Evolutionary conservation across 495 filamentous ascomycete genomes (phyloP).

Genomic region (Glutinoglossum americanum): DNA sequence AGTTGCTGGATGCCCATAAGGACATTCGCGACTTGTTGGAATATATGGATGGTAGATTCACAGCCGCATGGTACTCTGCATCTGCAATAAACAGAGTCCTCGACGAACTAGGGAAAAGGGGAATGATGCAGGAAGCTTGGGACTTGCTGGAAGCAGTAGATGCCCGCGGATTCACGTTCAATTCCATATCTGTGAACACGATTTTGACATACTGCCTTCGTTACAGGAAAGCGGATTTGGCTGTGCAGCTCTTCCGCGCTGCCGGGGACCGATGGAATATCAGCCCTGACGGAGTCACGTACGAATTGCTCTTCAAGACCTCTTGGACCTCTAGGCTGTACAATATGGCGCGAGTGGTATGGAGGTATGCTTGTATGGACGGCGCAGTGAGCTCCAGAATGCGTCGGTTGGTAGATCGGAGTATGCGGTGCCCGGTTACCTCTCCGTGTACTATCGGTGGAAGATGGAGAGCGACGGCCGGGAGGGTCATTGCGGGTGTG

Average conservation of each 20-base stretch:
- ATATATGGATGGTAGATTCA: constrained; percentile 1
- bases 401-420: background rate
- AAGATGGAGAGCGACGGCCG: background rate
- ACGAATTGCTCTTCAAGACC: constrained; percentile 1
- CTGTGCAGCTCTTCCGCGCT: background rate
- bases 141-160: background rate
- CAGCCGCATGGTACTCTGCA: background rate
- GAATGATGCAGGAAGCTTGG: background rate
- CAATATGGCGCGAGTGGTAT: constrained; percentile 5
- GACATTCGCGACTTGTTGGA: background rate
- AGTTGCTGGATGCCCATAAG: background rate
- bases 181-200: constrained; percentile 5
- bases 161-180: background rate
- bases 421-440: background rate
- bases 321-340: constrained; percentile 1
- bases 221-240: background rate
- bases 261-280: background rate
- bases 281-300: constrained; percentile 3
- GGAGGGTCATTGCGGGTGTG: constrained; percentile 1
- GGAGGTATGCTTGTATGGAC: constrained; percentile 5
- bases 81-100: background rate
- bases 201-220: background rate
- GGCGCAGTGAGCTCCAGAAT: constrained; percentile 1
- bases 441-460: background rate
- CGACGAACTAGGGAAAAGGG: constrained; percentile 1